Base-by-base conservation (phyloP, 2,329 filamentous ascomycete genomes). In the Aurifilum marmelostoma region DNA sequence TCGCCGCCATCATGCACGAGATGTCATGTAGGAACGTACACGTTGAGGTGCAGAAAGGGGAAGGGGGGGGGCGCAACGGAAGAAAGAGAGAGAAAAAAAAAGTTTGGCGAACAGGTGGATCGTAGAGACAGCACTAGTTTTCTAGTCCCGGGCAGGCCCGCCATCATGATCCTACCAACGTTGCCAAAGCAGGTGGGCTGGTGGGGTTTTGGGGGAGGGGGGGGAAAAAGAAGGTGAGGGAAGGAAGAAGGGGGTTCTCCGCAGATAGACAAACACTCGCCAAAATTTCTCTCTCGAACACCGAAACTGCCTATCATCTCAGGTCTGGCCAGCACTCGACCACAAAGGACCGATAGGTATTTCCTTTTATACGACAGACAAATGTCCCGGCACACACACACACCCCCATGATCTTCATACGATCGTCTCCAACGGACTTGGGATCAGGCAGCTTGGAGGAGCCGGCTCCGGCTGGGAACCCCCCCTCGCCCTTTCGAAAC, bases 111-210 rank as follows among this genome's bases (percentile, higher is more conserved):
- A 37, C 29, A 27, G 47, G 47, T 56, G 63, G 52, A 56, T n/a
- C 37, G 43, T 24, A 29, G 39, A 24, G 32, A 16, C 1, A 27
- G 11, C 59, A 37, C 59, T 62, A 62, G 39, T 37, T 37, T n/a
- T 41, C 37, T 62, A 62, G 59, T 43, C 59, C 59, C 59, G 59
- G 59, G 59, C 59, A 62, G 37, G n/a, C 59, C 59, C 59, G 59
- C 59, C 32, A 62, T 62, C 59, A 62, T 62, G 59, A 62, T 62
- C 59, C 59, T 62, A 39, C 59, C 21, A n/a, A 11, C 59, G 43
- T 24, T 34, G 39, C 34, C n/a, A 62, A 62, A 14, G 37, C 37
- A 43, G 34, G 32, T 39, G 59, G 34, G 32, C n/a, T 41, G 59
- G 59, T 62, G 58, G 58, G 58, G 18, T 18, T n/a, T 16, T 18